A percentile compares a stretch with the other conserved stretches of the same genome.
Evolutionary conservation across 2,329 filamentous ascomycete species (phyloP).

Genomic region (Alternaria dauci): DNA sequence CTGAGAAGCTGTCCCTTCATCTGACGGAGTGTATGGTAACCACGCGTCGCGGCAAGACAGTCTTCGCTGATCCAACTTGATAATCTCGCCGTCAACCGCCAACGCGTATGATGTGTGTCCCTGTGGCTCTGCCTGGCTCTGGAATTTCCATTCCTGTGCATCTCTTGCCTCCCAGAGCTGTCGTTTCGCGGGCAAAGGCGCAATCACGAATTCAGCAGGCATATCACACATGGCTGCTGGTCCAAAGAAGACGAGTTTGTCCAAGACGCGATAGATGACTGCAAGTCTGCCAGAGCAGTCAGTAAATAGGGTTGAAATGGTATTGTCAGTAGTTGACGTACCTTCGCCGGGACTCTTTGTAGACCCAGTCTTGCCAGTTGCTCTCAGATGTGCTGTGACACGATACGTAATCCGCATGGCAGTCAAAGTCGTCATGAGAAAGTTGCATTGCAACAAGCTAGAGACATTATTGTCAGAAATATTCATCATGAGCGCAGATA

Average conservation of each 20-base stretch:
- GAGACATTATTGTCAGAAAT: neutral
- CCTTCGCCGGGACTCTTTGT: conserved; percentile 53
- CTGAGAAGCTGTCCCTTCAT: conserved; percentile 6
- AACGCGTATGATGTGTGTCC: conserved; percentile 34
- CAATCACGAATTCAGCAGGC: conserved; percentile 49
- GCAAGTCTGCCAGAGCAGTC: conserved; percentile 42
- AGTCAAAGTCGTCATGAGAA: conserved; percentile 1
- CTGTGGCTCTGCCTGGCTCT: conserved; percentile 33
- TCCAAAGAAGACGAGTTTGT: conserved; percentile 56
- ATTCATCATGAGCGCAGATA: neutral
- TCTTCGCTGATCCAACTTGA: conserved; percentile 36
- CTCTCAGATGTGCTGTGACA: neutral
- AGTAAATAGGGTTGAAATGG: neutral
- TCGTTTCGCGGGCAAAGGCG: conserved; percentile 55
- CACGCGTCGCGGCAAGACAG: conserved; percentile 34
- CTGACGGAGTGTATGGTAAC: neutral
- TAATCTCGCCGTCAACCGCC: conserved; percentile 46
- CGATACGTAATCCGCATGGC: neutral
- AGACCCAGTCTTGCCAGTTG: conserved; percentile 51
- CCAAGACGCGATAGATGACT: conserved; percentile 53
- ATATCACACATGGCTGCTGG: conserved; percentile 51
- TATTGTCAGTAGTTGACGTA: conserved; percentile 18
- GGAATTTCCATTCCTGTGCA: conserved; percentile 44
- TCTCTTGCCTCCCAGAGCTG: conserved; percentile 56
- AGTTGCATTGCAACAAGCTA: conserved; percentile 2